Base-by-base conservation (phyloP, 768 basidiomycete species). In the Butyriboletus loyo region DNA sequence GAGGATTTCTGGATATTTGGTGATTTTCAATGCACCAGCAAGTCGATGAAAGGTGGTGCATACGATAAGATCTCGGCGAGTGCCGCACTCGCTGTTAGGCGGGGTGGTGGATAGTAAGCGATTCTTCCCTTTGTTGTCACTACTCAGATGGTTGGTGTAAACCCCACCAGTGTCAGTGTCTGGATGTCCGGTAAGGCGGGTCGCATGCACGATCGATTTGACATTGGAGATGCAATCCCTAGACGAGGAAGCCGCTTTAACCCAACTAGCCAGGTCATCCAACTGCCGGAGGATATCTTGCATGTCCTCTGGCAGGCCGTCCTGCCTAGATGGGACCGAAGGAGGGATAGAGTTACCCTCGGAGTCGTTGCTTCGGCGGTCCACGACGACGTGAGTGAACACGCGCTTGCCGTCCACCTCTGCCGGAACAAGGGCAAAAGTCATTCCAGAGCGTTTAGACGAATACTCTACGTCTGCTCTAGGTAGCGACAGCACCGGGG, bases 281-380 rank as follows among this genome's bases (percentile, higher is more conserved):
- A 69, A 49, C 41, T 69, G 56, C 30, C 40, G 55, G 17, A 69
- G 56, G 2, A 65, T 47, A 19, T 63, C 65, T 28, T 40, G 59
- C 61, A 71, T 63, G 42, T 69, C 67, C 25, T 56, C 54, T 37
- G 59, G 65, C 36, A 69, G 54, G n/a, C 69, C 67, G 21, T 35
- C 31, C 17, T 49, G 17, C 14, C 7, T 34, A 7, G 47, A 17
- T 7, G 37, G 34, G 24, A 30, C 6, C 7, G 41, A 37, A 22
- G 19, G 11, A 32, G 19, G 11, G 32, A 4, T 14, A 11, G 25
- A 14, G 25, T 43, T 34, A 7, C 28, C 28, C 31, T 24, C 24
- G 6, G 42, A 25, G 31, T 40, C 28, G 41, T 40, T 32, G 46
- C 25, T 42, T 30, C 40, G 36, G 19, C 25, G 46, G 35, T 49